Evolutionary conservation across 768 basidiomycete species (phyloP).

Genomic region (Agaricus sinodeliciosus): DNA sequence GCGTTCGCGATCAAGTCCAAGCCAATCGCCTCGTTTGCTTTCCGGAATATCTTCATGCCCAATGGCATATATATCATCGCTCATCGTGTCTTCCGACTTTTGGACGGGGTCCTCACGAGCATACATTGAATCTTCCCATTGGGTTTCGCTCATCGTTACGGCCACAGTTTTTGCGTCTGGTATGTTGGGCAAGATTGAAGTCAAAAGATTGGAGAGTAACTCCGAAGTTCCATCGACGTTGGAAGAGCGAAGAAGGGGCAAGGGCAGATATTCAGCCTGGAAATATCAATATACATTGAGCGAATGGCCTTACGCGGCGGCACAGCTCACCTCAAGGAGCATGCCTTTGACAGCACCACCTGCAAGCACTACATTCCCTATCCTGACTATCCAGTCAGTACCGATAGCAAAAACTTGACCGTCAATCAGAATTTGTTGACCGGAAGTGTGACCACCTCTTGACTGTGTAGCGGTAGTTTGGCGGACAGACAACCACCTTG

Average conservation of each 20-base stretch:
- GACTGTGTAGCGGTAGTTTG: conserved; percentile 25
- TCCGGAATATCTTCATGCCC: conserved; percentile 49
- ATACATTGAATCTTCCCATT: conserved; percentile 81
- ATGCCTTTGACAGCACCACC: conserved; percentile 79
- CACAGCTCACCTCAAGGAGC: conserved; percentile 60
- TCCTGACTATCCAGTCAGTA: conserved; percentile 74
- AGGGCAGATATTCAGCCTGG: conserved; percentile 78
- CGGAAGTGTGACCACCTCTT: conserved; percentile 31
- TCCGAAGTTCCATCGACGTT: conserved; percentile 64
- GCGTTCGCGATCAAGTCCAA: conserved; percentile 71
- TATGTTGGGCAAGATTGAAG: conserved; percentile 69
- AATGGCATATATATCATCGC: conserved; percentile 54
- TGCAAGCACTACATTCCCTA: conserved; percentile 70
- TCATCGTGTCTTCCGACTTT: conserved; percentile 10
- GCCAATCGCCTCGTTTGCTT: conserved; percentile 61
- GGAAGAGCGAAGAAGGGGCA: conserved; percentile 61
- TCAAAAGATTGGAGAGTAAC: conserved; percentile 66
- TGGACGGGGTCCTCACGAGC: conserved; percentile 47
- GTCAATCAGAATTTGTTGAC: conserved; percentile 61
- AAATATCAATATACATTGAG: background rate
- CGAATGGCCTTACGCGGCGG: conserved; percentile 1
- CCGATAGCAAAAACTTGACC: conserved; percentile 73
- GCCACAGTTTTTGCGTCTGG: conserved; percentile 70
- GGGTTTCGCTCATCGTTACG: conserved; percentile 68
- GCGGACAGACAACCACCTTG: conserved; percentile 68